These are phyloP conservation scores for Pseudozyma flocculosa DNA, from an alignment of 1,284 basidiomycete genomes.

Conservation along the genomic window DNA sequence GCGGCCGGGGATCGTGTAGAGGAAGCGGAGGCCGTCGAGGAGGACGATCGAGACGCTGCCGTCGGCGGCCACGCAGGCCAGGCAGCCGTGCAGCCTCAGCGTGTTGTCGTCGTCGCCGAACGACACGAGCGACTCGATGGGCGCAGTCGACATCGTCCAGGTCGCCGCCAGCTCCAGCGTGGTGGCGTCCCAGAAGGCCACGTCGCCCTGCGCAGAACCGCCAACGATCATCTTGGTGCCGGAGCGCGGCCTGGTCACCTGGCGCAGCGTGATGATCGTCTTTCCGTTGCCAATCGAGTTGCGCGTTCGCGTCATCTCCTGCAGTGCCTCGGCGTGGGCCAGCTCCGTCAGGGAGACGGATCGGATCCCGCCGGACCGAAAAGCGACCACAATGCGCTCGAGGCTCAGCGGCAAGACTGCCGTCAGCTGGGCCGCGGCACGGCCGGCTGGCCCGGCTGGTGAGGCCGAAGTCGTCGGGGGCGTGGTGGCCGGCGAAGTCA, in stretches of 20 bases:
- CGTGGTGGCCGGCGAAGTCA: no score
- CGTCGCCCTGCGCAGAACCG: slow-evolving; percentile 38
- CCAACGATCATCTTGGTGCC: slow-evolving; percentile 31
- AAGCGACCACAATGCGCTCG: slow-evolving; percentile 19
- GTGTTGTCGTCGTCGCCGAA: slow-evolving; percentile 63
- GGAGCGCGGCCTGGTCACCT: slow-evolving; percentile 25
- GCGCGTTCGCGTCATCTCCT: not conserved
- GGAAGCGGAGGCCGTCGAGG: slow-evolving; percentile 68
- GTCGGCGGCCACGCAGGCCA: slow-evolving; percentile 73
- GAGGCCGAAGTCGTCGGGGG: no score
- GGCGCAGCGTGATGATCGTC: slow-evolving; percentile 23
- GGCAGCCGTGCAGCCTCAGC: slow-evolving; percentile 69
- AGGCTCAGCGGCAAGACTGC: slow-evolving; percentile 26
- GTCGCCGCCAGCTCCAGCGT: slow-evolving; percentile 67
- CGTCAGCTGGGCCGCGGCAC: slow-evolving; percentile 7
- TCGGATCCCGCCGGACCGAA: slow-evolving; percentile 9
- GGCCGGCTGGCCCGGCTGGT: no score
- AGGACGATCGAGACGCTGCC: slow-evolving; percentile 79
- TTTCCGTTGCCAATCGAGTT: slow-evolving; percentile 12
- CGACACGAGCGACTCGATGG: slow-evolving; percentile 66
- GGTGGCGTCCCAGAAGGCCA: slow-evolving; percentile 65
- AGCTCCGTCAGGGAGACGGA: slow-evolving; percentile 9
- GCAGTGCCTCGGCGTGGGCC: not conserved
- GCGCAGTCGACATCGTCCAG: slow-evolving; percentile 71
- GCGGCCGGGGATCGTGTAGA: slow-evolving; percentile 76